phyloP scores from a whole-genome alignment of 225 moss, liverwort and hornwort genomes.

The Antitrichia curtipendula region DNA sequence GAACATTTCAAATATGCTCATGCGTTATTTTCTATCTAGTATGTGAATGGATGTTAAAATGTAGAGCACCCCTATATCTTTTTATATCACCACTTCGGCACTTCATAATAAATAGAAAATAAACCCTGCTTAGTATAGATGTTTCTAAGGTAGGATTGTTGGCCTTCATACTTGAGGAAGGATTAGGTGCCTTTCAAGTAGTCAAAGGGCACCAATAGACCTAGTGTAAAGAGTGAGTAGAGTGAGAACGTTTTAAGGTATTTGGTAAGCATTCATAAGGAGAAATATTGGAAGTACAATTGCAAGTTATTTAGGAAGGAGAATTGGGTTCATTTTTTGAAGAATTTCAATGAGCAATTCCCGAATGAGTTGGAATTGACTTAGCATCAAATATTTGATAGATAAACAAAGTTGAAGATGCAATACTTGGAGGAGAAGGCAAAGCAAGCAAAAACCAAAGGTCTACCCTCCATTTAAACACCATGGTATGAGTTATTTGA shows the following conservation, averaged over 20 bases:
- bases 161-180: not conserved
- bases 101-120: no score
- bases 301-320: not conserved
- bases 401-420: not conserved
- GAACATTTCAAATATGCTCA: no score
- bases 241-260: not conserved
- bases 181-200: not conserved
- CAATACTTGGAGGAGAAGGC: not conserved
- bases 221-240: not conserved
- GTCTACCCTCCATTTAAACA: not conserved
- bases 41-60: no score
- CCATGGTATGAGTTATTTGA: not conserved
- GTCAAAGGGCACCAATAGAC: not conserved
- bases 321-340: not conserved
- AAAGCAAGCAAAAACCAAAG: fast-evolving
- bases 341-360: not conserved
- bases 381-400: no score
- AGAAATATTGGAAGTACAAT: not conserved
- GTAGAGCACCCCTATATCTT: no score
- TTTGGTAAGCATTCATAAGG: not conserved
- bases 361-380: fast-evolving
- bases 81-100: no score
- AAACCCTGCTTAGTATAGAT: no score
- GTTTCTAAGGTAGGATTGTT: not conserved
- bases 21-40: no score